A percentile compares a stretch with the other conserved stretches of the same genome.
phyloP scores from a whole-genome alignment of 306 rosid genomes.

The Medicago lupulina region DNA sequence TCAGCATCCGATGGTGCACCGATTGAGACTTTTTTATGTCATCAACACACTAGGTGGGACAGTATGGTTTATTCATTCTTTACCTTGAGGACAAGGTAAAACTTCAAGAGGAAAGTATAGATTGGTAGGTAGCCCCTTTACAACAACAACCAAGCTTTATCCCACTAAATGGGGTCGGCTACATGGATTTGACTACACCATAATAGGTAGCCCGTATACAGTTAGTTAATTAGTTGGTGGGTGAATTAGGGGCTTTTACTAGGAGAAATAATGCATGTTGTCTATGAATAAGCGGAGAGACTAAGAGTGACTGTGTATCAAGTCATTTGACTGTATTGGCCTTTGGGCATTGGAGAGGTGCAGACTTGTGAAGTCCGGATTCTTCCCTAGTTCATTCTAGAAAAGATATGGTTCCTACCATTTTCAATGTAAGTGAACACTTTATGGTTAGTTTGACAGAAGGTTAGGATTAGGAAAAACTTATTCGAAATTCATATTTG shows the following conservation, averaged over 20 bases:
- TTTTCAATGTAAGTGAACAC: conserved; percentile 5
- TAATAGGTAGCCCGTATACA: neutral
- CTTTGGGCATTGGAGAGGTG: neutral
- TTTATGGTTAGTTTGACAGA: neutral
- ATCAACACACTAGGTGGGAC: neutral
- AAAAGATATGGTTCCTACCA: neutral
- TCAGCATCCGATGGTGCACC: too few species aligned
- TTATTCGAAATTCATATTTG: conserved; percentile 18
- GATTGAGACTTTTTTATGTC: too few species aligned
- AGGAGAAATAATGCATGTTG: neutral
- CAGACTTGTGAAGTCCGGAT: neutral
- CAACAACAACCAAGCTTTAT: neutral
- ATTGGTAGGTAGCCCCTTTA: neutral
- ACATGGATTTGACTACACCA: too few species aligned
- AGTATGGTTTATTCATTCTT: neutral
- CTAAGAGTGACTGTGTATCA: neutral
- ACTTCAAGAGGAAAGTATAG: neutral
- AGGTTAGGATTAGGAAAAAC: conserved; percentile 25
- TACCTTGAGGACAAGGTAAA: neutral
- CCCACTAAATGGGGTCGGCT: too few species aligned
- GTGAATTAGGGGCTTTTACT: neutral
- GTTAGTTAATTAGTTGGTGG: neutral
- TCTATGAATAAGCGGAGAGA: neutral
- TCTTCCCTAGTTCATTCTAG: neutral
- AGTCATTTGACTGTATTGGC: neutral